These are phyloP conservation scores for Acmispon strigosus DNA, from an alignment of 306 rosid species.

Conservation along the genomic window DNA sequence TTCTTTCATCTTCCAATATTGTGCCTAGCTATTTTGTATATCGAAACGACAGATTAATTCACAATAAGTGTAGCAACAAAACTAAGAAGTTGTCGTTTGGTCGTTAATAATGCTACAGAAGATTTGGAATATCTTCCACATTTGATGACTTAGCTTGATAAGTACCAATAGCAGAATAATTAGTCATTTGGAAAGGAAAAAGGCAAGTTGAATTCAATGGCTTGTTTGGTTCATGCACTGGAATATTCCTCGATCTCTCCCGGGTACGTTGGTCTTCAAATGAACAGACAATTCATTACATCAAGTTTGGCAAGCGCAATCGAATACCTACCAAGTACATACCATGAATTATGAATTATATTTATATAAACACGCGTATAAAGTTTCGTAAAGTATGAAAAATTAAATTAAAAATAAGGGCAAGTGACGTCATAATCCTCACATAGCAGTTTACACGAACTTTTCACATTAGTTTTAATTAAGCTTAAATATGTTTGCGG, in stretches of 20 bases:
- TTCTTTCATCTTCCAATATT: neutral
- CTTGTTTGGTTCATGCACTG: conserved; percentile 37
- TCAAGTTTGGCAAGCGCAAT: too few relatives aligned
- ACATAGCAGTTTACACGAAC: too few relatives aligned
- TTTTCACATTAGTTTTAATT: too few relatives aligned
- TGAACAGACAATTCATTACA: conserved; percentile 12
- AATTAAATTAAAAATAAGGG: too few relatives aligned
- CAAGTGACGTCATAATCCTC: too few relatives aligned
- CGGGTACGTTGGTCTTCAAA: conserved; percentile 20
- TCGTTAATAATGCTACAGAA: neutral
- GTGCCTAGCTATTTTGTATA: neutral
- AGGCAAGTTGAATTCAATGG: neutral
- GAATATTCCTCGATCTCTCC: conserved; percentile 44
- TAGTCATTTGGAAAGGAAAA: neutral
- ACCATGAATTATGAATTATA: too few relatives aligned
- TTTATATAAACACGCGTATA: too few relatives aligned
- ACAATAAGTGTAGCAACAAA: neutral
- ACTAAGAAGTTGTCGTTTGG: neutral
- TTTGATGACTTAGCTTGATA: neutral
- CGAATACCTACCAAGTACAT: too few relatives aligned
- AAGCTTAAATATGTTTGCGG: too few relatives aligned
- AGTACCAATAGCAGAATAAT: neutral
- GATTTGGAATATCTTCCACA: neutral
- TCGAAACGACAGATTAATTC: neutral
- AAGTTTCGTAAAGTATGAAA: too few relatives aligned